Base-by-base conservation (phyloP, 2,329 filamentous ascomycete species). In the Pseudogymnoascus sp. region DNA sequence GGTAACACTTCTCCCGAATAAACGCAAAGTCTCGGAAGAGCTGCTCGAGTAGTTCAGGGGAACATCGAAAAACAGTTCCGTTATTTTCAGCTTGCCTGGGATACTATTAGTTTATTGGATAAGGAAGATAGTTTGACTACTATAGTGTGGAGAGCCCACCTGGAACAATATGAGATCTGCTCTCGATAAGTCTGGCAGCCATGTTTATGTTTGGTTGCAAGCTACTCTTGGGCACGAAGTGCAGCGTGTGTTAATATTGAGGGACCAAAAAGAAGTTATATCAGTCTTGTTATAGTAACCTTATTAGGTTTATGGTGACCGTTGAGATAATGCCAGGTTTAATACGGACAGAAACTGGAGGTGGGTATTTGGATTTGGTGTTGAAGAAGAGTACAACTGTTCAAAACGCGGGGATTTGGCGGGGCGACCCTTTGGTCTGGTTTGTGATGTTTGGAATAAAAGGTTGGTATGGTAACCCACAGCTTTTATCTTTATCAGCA, bases 41-140 rank as follows among this genome's bases (percentile, higher is more conserved):
- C 85, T 85, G 62, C 86, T 82, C 65, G 77, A 76, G 74, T 96
- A 89, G 77, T 96, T 89, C 65, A 90, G 81, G 3, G 92, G 92
- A 9, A 96, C 92, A 67, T 91, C 83, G 75, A 96, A 96, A 78
- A 91, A 89, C 70, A 93, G 82, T 73, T 96, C 92, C 2, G 89
- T 89, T 64, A 95, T 83, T 64, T 83, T 80, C 52, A 95, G 80
- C 71, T 87, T 88, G 58, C 91, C 91, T 91, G 61, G 25, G 5
- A 58, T 30, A 6, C 25, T 12, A 30, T 61, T 55, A 35, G 41
- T 12, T 33, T 14, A 33, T 55, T 33, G 49, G 16, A 12, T 14
- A 12, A 11, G 25, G n/a, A 7, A 33, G 11, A 28, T 55, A n/a
- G 41, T 35, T 65, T n/a, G 60, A 42, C 22, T 55, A 64, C 60